phyloP scores from a whole-genome alignment of 768 basidiomycete species.

The Phaeotremella fagi region DNA sequence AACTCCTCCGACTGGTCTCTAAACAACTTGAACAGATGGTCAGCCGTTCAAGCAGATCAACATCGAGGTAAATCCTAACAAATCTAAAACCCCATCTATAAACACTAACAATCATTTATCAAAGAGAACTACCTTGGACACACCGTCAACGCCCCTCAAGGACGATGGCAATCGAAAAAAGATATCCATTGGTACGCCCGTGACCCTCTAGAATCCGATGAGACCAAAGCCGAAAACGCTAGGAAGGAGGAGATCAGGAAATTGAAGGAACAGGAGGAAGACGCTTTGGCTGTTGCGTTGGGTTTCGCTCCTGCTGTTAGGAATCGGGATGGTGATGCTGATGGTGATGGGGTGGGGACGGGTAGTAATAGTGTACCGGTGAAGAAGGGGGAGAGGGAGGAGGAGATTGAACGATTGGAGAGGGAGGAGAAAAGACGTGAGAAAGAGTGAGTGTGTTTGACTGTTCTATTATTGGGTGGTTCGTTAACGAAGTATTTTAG shows the following conservation, averaged over 20 bases:
- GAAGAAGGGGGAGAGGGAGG: constrained; percentile 30
- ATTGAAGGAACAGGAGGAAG: constrained; percentile 82
- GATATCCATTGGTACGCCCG: constrained; percentile 94
- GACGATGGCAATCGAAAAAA: constrained; percentile 96
- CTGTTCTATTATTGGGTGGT: too few relatives aligned
- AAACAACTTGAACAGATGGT: constrained; percentile 36
- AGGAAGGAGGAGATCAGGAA: constrained; percentile 68
- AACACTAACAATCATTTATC: neutral
- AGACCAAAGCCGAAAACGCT: constrained; percentile 40
- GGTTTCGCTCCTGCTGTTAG: constrained; percentile 33
- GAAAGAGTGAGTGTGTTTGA: constrained; percentile 39
- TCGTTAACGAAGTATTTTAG: constrained; percentile 14
- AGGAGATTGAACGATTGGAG: constrained; percentile 41
- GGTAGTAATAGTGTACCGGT: constrained; percentile 33
- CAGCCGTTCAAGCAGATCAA: constrained; percentile 41
- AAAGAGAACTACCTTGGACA: constrained; percentile 88
- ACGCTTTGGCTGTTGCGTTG: constrained; percentile 77
- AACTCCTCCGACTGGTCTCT: constrained; percentile 1
- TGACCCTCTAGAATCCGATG: constrained; percentile 52
- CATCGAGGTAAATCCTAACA: constrained; percentile 28
- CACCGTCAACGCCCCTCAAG: constrained; percentile 89
- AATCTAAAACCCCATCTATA: too few relatives aligned
- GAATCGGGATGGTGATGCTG: constrained; percentile 13
- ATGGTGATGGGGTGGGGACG: constrained; percentile 24
- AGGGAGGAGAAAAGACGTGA: constrained; percentile 40